These are phyloP conservation scores for Penicillium sclerotigenum DNA, from an alignment of 2,329 filamentous ascomycete genomes.

Conservation along the genomic window DNA sequence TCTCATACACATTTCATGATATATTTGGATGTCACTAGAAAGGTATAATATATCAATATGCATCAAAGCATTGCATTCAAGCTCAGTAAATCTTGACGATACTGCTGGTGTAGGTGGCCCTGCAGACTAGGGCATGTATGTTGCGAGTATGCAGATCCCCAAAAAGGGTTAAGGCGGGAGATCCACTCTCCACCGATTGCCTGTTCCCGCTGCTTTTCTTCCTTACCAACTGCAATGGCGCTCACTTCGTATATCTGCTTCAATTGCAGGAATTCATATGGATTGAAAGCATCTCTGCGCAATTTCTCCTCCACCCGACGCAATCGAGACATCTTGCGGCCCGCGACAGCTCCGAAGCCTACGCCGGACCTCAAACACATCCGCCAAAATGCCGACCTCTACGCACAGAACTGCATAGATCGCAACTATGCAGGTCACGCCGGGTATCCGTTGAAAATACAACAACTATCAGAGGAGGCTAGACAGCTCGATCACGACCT, in stretches of 20 bases:
- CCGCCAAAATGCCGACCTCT: constrained; percentile 74
- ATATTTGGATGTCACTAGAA: background rate
- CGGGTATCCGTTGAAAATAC: constrained; percentile 53
- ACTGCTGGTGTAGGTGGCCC: background rate
- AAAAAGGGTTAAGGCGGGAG: constrained; percentile 12
- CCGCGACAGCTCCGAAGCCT: constrained; percentile 73
- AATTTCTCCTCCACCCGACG: constrained; percentile 21
- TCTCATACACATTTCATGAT: background rate
- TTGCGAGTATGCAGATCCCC: background rate
- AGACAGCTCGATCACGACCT: constrained; percentile 41
- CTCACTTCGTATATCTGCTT: constrained; percentile 33
- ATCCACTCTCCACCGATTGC: constrained; percentile 7
- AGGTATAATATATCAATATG: background rate
- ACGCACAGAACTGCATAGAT: constrained; percentile 77
- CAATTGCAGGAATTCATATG: constrained; percentile 30
- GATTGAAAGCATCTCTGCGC: constrained; percentile 16
- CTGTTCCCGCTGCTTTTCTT: constrained; percentile 7
- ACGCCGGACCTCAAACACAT: constrained; percentile 85
- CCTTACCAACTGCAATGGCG: constrained; percentile 22
- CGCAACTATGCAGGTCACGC: constrained; percentile 70
- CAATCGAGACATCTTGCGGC: constrained; percentile 45
- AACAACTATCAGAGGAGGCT: constrained; percentile 40
- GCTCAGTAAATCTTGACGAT: background rate
- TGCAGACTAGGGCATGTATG: background rate
- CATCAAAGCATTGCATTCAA: background rate